Evolutionary conservation across 2,329 filamentous ascomycete genomes (phyloP).

Genomic region (Rutstroemia sydowiana): DNA sequence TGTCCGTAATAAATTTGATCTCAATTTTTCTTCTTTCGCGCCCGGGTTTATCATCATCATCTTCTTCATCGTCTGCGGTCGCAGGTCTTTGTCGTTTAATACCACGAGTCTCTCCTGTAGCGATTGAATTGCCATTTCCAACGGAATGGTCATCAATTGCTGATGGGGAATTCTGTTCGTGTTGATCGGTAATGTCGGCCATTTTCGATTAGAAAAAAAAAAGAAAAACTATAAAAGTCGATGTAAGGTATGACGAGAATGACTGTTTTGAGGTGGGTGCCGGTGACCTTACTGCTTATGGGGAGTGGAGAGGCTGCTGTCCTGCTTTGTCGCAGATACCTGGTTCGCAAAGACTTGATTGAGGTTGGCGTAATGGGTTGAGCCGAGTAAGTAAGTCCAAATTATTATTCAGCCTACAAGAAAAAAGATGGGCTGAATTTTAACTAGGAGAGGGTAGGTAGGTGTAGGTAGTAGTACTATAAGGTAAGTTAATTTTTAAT

Average conservation of each 20-base stretch:
- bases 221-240: neutral
- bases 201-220: slow-evolving; percentile 47
- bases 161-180: slow-evolving; percentile 67
- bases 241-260: slow-evolving; percentile 31
- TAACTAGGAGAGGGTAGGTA: neutral
- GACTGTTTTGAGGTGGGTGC: slow-evolving; percentile 30
- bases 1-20: slow-evolving; percentile 99
- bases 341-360: slow-evolving; percentile 29
- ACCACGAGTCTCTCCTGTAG: slow-evolving; percentile 61
- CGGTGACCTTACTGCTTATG: slow-evolving; percentile 32
- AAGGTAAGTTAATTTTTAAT: neutral
- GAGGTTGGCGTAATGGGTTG: slow-evolving; percentile 28
- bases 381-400: slow-evolving; percentile 21
- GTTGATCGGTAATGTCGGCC: slow-evolving; percentile 74
- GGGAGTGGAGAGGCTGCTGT: slow-evolving; percentile 27
- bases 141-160: slow-evolving; percentile 68
- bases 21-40: slow-evolving; percentile 99
- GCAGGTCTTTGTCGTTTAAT: slow-evolving; percentile 83
- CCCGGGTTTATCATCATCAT: slow-evolving; percentile 94
- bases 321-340: slow-evolving; percentile 30
- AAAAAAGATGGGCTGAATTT: slow-evolving; percentile 6
- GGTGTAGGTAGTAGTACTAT: neutral
- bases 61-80: slow-evolving; percentile 86
- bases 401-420: slow-evolving; percentile 5
- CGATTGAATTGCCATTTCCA: slow-evolving; percentile 60